Evolutionary conservation across 352 stramenopile species (phyloP), one percentile per base, ranked within the genome.

Genomic region (Globisporangium viniferum): DNA sequence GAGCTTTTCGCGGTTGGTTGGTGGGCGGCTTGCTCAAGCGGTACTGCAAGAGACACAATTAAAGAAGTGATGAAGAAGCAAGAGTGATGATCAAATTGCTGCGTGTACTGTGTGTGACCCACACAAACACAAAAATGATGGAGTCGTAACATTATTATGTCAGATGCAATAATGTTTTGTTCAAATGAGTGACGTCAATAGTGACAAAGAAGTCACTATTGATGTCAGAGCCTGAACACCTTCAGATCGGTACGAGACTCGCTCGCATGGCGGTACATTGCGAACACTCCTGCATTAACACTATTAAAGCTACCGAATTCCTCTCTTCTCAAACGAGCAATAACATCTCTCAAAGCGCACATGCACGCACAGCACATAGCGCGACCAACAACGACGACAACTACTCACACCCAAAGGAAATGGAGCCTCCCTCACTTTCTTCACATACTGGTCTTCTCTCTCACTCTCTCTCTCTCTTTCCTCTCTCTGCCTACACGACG

Each of bases 11-110:
- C 48, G 29, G 46, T 66, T 73, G 68, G 61, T 68, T 72, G 72
- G 68, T 70, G 49, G 68, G 9, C 39, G 14, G 27, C 41, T 12
- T 54, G 54, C 62, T 49, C 46, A 57, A 58, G 54, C 27, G 18
- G 57, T 67, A 77, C 72, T 69, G 49, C 12, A 59, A 27, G 3
- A 51, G 72, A 75, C 72, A 75, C 18, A 77, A 75, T 67, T 67
- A 73, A 73, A 53, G 49, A 35, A n/a, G 27, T n/a, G 3, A 24
- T 6, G 3, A 46, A 51, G 14, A 22, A 36, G 14, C 5, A 27
- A 18, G 6, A 27, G 8, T 44, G 9, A 46, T 59, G 22, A 6
- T 31, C 4, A 24, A 8, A 29, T 10, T 22, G 8, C 1, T 8
- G 48, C 8, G 20, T 5, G 8, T 31, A 55, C 48, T 29, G 48